Conservation (phyloP, 2,329 filamentous ascomycete species). For the Tolypocladium sp. region DNA sequence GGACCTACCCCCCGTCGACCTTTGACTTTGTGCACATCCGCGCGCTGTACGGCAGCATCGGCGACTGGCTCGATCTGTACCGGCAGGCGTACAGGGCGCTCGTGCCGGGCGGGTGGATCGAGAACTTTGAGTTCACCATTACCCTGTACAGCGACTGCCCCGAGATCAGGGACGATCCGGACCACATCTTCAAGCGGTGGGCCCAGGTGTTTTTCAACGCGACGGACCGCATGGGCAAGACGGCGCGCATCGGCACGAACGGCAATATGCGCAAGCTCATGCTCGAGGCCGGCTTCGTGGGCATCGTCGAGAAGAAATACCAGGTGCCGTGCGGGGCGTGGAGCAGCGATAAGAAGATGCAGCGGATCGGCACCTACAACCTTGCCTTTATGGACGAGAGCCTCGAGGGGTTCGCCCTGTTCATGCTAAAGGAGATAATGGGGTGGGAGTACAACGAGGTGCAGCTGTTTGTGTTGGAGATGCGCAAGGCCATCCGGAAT, state of each 20-base stretch:
- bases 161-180: slow-evolving; percentile 11
- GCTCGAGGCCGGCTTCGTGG: slow-evolving; percentile 13
- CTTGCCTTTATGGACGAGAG: slow-evolving; percentile 15
- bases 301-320: slow-evolving; percentile 6
- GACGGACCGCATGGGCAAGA: slow-evolving; percentile 12
- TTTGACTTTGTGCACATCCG: slow-evolving; percentile 55
- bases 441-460: slow-evolving; percentile 14
- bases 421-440: slow-evolving; percentile 17
- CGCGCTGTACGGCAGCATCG: slow-evolving; percentile 45
- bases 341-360: slow-evolving; percentile 7
- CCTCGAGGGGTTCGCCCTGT: slow-evolving; percentile 17
- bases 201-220: slow-evolving; percentile 13
- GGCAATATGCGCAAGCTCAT: slow-evolving; percentile 12
- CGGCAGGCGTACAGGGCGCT: slow-evolving; percentile 40
- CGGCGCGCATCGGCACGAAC: slow-evolving; percentile 10
- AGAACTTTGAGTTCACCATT: slow-evolving; percentile 16
- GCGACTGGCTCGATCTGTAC: slow-evolving; percentile 46
- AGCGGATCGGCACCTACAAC: slow-evolving; percentile 10
- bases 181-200: slow-evolving; percentile 18
- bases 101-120: slow-evolving; percentile 43
- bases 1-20: slow-evolving; percentile 18
- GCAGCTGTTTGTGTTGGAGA: slow-evolving; percentile 13
- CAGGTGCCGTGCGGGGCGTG: slow-evolving; percentile 7
- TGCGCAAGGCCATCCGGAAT: slow-evolving; percentile 13
- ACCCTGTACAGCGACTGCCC: slow-evolving; percentile 10